Conservation (phyloP, 495 filamentous ascomycete genomes). For the Aspergillus incahuasiensis region DNA sequence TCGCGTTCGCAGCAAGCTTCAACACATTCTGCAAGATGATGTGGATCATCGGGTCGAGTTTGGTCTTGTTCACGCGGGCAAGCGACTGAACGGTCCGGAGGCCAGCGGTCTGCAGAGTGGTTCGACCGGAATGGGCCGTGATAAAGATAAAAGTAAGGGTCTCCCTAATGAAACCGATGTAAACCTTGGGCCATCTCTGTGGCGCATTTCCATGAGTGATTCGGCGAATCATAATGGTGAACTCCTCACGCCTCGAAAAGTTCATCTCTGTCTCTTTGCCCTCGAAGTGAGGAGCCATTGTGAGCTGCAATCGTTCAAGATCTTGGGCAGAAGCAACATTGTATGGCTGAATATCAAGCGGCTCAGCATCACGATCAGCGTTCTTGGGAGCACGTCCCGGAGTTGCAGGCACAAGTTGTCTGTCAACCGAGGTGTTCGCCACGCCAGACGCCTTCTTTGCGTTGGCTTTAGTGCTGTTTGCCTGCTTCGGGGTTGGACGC, state of each 20-base stretch:
- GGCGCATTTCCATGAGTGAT: slow-evolving; percentile 81
- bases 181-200: slow-evolving; percentile 65
- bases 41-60: slow-evolving; percentile 84
- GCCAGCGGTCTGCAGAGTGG: slow-evolving; percentile 80
- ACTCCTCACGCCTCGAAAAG: slow-evolving; percentile 82
- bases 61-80: slow-evolving; percentile 67
- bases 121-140: slow-evolving; percentile 77
- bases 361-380: slow-evolving; percentile 48
- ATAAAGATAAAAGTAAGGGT: slow-evolving; percentile 71
- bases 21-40: slow-evolving; percentile 83
- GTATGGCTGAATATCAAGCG: slow-evolving; percentile 71
- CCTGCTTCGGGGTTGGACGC: slow-evolving; percentile 5
- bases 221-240: slow-evolving; percentile 65
- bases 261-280: slow-evolving; percentile 88
- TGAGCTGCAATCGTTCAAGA: slow-evolving; percentile 74
- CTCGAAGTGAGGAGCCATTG: slow-evolving; percentile 79
- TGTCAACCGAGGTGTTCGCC: neutral
- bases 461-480: neutral
- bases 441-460: neutral
- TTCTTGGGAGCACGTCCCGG: neutral
- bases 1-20: slow-evolving; percentile 80
- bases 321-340: slow-evolving; percentile 78
- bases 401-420: neutral
- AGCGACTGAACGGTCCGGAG: slow-evolving; percentile 84
- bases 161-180: slow-evolving; percentile 31